phyloP scores from a whole-genome alignment of 306 rosid genomes.

The Fragaria vesca region DNA sequence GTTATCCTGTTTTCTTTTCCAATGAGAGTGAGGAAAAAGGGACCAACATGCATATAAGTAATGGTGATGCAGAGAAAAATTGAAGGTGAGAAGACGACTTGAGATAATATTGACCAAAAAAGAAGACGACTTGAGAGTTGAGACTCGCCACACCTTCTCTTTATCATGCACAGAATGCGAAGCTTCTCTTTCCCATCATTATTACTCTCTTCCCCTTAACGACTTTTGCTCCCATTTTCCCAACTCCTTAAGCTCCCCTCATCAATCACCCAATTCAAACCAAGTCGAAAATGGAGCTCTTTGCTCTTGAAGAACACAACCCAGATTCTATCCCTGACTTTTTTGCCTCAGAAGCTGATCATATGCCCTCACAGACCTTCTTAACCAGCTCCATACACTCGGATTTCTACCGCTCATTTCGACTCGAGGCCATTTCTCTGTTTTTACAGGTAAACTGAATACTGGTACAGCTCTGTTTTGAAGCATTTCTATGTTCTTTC shows the following conservation, averaged over 20 bases:
- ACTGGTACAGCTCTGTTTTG: background rate
- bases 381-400: conserved; percentile 24
- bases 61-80: conserved; percentile 29
- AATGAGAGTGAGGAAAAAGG: conserved; percentile 18
- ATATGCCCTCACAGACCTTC: conserved; percentile 42
- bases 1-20: conserved; percentile 23
- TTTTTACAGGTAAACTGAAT: conserved; percentile 58
- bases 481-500: background rate
- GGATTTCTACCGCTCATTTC: conserved; percentile 32
- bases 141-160: conserved; percentile 33
- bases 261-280: conserved; percentile 5
- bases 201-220: conserved; percentile 27
- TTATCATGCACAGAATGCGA: conserved; percentile 51
- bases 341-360: conserved; percentile 61
- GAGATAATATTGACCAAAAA: too few species aligned
- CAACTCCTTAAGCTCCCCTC: conserved; percentile 31
- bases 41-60: conserved; percentile 32
- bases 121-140: conserved; percentile 7
- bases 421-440: conserved; percentile 48
- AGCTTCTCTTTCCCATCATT: conserved; percentile 63
- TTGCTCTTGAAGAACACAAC: conserved; percentile 53
- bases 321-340: conserved; percentile 38
- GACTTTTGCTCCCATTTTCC: conserved; percentile 33
- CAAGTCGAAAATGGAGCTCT: conserved; percentile 52
- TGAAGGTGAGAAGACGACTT: conserved; percentile 12